Percentiles rank a stretch among this genome's conserved stretches.
Evolutionary conservation across 2,329 filamentous ascomycete species (phyloP).

Genomic region (Trichoderma endophyticum): DNA sequence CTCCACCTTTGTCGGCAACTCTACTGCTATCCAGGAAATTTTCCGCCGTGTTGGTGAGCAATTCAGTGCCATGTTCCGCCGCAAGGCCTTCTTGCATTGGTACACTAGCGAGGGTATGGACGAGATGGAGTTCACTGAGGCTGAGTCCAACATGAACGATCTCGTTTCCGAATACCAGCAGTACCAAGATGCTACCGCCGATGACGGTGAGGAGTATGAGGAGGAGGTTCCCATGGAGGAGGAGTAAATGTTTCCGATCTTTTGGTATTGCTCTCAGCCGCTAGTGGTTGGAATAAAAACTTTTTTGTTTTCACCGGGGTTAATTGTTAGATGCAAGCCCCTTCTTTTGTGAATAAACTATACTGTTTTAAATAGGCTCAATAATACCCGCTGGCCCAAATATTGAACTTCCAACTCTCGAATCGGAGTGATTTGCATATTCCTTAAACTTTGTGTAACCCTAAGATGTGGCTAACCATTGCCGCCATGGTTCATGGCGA

Average conservation of each 20-base stretch:
- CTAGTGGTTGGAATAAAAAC: not conserved
- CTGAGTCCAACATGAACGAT: constrained; percentile 99
- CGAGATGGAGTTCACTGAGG: constrained; percentile 99
- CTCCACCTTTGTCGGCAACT: constrained; percentile 98
- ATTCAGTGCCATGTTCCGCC: constrained; percentile 99
- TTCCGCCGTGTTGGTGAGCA: constrained; percentile 99
- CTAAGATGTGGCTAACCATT: not conserved
- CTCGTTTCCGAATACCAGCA: constrained; percentile 99
- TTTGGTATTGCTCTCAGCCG: not conserved
- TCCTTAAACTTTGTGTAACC: not conserved
- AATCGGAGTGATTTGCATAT: not conserved
- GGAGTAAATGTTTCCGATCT: constrained; percentile 15
- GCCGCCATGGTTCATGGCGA: not conserved
- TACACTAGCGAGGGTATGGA: constrained; percentile 99
- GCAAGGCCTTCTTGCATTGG: constrained; percentile 99
- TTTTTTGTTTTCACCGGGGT: constrained; percentile 18
- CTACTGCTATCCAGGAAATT: constrained; percentile 98
- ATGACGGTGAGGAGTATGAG: constrained; percentile 91
- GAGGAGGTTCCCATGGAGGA: constrained; percentile 75
- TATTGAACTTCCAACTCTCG: not conserved
- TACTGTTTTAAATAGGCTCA: constrained; percentile 18
- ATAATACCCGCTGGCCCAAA: constrained; percentile 7
- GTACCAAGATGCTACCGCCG: constrained; percentile 97
- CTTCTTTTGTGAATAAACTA: constrained; percentile 17
- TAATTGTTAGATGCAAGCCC: constrained; percentile 16